A percentile compares a stretch with the other conserved stretches of the same genome.
These are phyloP conservation scores for Evernia prunastri DNA, from an alignment of 495 filamentous ascomycete species.

Conservation along the genomic window DNA sequence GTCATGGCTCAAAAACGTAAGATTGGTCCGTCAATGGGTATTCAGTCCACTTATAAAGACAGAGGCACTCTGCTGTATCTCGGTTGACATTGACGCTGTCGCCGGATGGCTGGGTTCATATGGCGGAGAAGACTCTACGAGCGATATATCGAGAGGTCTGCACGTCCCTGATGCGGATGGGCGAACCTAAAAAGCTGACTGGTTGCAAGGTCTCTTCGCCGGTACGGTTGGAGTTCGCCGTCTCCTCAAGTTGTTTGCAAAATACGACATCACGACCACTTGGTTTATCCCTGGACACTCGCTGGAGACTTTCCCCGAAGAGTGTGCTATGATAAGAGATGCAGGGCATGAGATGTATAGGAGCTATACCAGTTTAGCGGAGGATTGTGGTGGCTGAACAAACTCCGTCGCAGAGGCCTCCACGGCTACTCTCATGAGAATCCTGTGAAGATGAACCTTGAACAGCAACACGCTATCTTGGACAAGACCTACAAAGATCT, in stretches of 20 bases:
- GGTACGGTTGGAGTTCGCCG: slow-evolving; percentile 66
- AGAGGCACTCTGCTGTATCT: slow-evolving; percentile 38
- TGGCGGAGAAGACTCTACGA: slow-evolving; percentile 63
- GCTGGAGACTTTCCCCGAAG: slow-evolving; percentile 71
- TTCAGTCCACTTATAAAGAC: slow-evolving; percentile 4
- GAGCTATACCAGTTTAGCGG: background rate
- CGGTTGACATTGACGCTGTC: slow-evolving; percentile 53
- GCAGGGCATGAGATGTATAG: slow-evolving; percentile 63
- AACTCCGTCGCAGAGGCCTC: slow-evolving; percentile 40
- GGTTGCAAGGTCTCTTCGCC: slow-evolving; percentile 56
- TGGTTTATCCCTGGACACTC: slow-evolving; percentile 82
- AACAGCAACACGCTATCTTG: slow-evolving; percentile 68
- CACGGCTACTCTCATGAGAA: slow-evolving; percentile 76
- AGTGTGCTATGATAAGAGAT: slow-evolving; percentile 67
- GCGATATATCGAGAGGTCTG: slow-evolving; percentile 57
- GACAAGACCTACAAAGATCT: slow-evolving; percentile 70
- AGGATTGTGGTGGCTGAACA: slow-evolving; percentile 2
- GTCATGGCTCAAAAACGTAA: slow-evolving; percentile 16
- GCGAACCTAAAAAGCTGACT: slow-evolving; percentile 16
- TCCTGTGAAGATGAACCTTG: slow-evolving; percentile 60
- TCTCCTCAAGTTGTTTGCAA: slow-evolving; percentile 67
- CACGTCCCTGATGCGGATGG: background rate
- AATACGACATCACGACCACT: slow-evolving; percentile 74
- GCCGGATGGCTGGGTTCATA: slow-evolving; percentile 68
- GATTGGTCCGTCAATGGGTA: background rate